These are phyloP conservation scores for Neonectria magnoliae DNA, from an alignment of 2,329 filamentous ascomycete species.

Conservation along the genomic window DNA sequence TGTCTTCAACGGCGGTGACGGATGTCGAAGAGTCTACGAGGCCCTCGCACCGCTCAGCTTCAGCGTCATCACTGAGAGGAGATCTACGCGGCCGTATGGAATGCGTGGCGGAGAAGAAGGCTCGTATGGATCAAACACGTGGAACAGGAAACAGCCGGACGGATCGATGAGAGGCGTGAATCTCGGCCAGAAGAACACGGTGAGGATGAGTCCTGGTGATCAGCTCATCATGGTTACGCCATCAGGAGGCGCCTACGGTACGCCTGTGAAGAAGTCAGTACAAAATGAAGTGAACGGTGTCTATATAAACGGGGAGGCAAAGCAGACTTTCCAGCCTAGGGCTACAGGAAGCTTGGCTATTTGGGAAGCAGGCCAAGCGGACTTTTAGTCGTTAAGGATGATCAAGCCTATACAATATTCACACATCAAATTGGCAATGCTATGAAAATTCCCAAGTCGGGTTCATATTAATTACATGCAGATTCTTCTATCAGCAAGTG, in stretches of 20 bases:
- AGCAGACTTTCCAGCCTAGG: not conserved
- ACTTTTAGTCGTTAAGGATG: not conserved
- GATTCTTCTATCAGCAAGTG: too few relatives aligned
- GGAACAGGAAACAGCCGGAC: slow-evolving; percentile 56
- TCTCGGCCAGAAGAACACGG: slow-evolving; percentile 24
- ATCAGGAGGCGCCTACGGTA: slow-evolving; percentile 29
- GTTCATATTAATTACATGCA: too few relatives aligned
- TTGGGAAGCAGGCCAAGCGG: not conserved
- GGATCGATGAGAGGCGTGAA: slow-evolving; percentile 46
- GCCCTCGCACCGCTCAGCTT: slow-evolving; percentile 80
- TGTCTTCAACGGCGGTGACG: slow-evolving; percentile 75
- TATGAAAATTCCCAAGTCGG: too few relatives aligned
- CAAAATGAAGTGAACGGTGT: not conserved
- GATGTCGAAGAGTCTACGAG: slow-evolving; percentile 82
- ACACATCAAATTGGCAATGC: too few relatives aligned
- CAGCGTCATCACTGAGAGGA: slow-evolving; percentile 78
- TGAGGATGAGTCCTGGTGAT: slow-evolving; percentile 28
- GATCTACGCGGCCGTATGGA: slow-evolving; percentile 80
- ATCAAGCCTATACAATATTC: too few relatives aligned
- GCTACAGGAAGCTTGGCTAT: not conserved
- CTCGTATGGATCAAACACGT: slow-evolving; percentile 73
- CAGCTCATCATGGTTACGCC: slow-evolving; percentile 28
- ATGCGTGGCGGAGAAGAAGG: slow-evolving; percentile 76
- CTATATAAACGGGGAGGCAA: not conserved
- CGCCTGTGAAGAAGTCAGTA: not conserved